Conservation (phyloP, 495 filamentous ascomycete species). For the Ramalina intermedia region DNA sequence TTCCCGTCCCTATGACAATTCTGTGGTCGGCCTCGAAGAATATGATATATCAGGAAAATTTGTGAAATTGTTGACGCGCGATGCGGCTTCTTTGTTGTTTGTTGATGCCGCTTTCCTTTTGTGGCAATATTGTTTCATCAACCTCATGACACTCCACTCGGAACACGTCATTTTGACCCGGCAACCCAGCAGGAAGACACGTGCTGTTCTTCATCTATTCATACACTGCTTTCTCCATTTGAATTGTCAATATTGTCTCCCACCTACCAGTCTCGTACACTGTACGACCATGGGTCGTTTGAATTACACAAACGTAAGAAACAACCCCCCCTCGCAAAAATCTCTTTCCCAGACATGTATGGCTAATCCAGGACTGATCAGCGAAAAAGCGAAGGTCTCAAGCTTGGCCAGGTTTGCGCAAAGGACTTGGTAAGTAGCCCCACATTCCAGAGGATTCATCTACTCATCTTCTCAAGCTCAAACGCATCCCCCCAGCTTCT, state of each 20-base stretch:
- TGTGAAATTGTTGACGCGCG: too few relatives aligned
- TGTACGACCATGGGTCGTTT: background rate
- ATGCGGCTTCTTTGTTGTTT: background rate
- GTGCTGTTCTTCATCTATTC: too few relatives aligned
- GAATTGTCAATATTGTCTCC: too few relatives aligned
- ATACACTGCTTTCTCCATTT: too few relatives aligned
- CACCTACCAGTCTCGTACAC: background rate
- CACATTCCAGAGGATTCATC: conserved; percentile 6
- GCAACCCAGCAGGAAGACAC: background rate
- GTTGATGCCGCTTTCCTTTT: conserved; percentile 3
- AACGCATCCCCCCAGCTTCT: conserved; percentile 24
- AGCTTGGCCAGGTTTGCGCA: conserved; percentile 28
- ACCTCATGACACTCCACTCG: background rate
- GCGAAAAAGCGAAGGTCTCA: conserved; percentile 31
- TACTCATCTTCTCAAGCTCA: conserved; percentile 17
- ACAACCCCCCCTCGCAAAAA: background rate
- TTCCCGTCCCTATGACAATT: too few relatives aligned
- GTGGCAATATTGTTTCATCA: background rate
- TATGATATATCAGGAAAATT: too few relatives aligned
- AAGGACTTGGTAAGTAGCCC: conserved; percentile 28
- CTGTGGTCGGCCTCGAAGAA: too few relatives aligned
- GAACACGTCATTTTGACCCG: background rate
- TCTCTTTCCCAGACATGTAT: background rate
- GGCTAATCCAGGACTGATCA: conserved; percentile 3
- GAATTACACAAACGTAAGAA: background rate